phyloP scores from a whole-genome alignment of 2,329 filamentous ascomycete species.

The Colletotrichum lentis region DNA sequence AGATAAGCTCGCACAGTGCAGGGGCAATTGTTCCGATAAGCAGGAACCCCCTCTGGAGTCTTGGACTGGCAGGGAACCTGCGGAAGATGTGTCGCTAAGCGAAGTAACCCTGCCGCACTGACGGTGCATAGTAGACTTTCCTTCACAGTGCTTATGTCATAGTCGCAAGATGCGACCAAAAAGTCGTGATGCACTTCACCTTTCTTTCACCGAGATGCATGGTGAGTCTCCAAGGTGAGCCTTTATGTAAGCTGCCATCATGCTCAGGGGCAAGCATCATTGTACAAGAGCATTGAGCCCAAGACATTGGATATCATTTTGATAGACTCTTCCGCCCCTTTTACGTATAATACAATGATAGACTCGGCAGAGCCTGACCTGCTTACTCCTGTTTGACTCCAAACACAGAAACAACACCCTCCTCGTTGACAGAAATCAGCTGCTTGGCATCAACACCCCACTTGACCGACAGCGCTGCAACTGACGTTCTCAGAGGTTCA shows the following conservation, averaged over 20 bases:
- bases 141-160: slow-evolving; percentile 33
- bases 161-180: not conserved
- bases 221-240: not conserved
- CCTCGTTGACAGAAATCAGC: slow-evolving; percentile 76
- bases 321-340: slow-evolving; percentile 24
- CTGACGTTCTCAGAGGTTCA: slow-evolving; percentile 80
- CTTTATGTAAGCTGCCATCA: too few species aligned
- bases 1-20: slow-evolving; percentile 36
- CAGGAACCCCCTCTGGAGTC: slow-evolving; percentile 25
- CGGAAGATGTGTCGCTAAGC: slow-evolving; percentile 5
- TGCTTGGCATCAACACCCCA: slow-evolving; percentile 82
- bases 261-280: not conserved
- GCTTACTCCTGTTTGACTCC: slow-evolving; percentile 57
- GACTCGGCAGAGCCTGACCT: not conserved
- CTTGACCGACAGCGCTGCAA: slow-evolving; percentile 74
- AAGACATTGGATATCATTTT: slow-evolving; percentile 36
- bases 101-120: slow-evolving; percentile 12
- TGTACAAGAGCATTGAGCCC: not conserved
- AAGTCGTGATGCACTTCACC: slow-evolving; percentile 8
- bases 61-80: slow-evolving; percentile 4
- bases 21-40: slow-evolving; percentile 30
- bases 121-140: not conserved
- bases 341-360: slow-evolving; percentile 30
- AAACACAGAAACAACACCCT: slow-evolving; percentile 79
- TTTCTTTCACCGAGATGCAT: not conserved